Conservation (phyloP, 495 filamentous ascomycete genomes). For the Thozetella sp. region DNA sequence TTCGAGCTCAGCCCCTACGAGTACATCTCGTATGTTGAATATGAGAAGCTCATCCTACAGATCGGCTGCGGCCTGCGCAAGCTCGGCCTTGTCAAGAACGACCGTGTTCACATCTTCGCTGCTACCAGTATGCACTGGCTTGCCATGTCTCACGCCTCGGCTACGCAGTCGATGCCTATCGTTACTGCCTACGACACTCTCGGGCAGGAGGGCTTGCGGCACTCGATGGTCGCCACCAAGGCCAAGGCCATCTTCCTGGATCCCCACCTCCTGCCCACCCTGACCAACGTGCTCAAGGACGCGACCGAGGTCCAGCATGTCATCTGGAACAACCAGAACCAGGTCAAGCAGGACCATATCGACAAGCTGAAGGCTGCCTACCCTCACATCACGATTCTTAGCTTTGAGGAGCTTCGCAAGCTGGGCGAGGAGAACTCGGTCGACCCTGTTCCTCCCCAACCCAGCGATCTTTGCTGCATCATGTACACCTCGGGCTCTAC, state of each 20-base stretch:
- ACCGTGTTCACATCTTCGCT: constrained; percentile 86
- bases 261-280: constrained; percentile 76
- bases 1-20: constrained; percentile 90
- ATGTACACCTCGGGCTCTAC: constrained; percentile 99
- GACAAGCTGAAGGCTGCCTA: constrained; percentile 76
- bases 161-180: constrained; percentile 64
- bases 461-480: constrained; percentile 94
- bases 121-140: constrained; percentile 87
- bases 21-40: constrained; percentile 87
- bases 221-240: constrained; percentile 86
- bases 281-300: constrained; percentile 79
- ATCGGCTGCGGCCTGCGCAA: constrained; percentile 79
- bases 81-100: constrained; percentile 72
- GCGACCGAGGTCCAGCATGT: constrained; percentile 78
- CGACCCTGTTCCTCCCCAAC: constrained; percentile 76
- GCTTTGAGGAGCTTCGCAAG: constrained; percentile 83
- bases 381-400: constrained; percentile 70
- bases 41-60: constrained; percentile 73
- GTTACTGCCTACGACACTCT: constrained; percentile 84
- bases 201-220: constrained; percentile 88
- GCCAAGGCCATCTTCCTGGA: constrained; percentile 92
- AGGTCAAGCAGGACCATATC: constrained; percentile 76
- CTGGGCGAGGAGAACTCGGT: constrained; percentile 80
- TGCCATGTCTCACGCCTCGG: constrained; percentile 56
- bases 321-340: constrained; percentile 84